These are phyloP conservation scores for Cordyceps farinosa DNA, from an alignment of 2,329 filamentous ascomycete genomes.

Conservation along the genomic window DNA sequence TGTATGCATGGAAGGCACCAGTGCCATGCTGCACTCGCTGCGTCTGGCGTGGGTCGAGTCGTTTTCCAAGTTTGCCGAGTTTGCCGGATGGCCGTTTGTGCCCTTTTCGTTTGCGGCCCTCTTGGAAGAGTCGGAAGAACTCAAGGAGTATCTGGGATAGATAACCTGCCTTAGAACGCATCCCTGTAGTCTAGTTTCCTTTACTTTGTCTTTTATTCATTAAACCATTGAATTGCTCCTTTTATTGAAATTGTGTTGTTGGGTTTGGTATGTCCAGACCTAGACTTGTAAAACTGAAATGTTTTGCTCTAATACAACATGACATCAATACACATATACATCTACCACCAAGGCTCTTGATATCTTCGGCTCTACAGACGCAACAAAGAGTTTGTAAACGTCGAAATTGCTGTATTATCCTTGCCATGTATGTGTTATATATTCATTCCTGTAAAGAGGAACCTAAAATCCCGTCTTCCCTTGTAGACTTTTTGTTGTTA, in stretches of 20 bases:
- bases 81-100: constrained; percentile 79
- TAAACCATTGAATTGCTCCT: background rate
- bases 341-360: background rate
- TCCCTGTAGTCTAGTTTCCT: constrained; percentile 16
- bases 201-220: constrained; percentile 18
- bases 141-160: constrained; percentile 53
- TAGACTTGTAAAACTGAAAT: background rate
- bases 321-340: background rate
- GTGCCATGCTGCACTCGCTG: constrained; percentile 89
- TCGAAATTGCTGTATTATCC: background rate
- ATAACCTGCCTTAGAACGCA: background rate
- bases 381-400: background rate
- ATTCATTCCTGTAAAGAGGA: background rate
- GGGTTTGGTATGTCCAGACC: background rate
- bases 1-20: constrained; percentile 93
- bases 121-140: constrained; percentile 74
- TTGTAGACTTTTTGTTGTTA: background rate
- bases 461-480: background rate
- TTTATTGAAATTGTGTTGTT: background rate
- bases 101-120: constrained; percentile 85
- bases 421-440: background rate
- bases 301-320: background rate
- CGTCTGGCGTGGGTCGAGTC: constrained; percentile 95
- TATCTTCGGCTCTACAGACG: background rate
- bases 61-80: constrained; percentile 96